Evolutionary conservation across 768 basidiomycete genomes (phyloP).

Genomic region (Paxillus involutus): DNA sequence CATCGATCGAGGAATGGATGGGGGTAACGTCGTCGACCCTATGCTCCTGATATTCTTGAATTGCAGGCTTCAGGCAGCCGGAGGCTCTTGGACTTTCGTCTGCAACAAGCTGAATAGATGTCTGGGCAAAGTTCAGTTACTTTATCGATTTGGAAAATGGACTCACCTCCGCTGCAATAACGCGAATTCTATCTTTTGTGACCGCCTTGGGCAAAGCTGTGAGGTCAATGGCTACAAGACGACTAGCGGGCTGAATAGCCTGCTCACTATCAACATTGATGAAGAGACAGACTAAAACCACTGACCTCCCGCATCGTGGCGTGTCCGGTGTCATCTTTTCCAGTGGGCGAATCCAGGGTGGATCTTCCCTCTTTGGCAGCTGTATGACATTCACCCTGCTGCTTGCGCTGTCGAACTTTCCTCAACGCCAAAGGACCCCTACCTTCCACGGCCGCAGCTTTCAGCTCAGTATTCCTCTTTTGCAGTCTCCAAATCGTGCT

Average conservation of each 20-base stretch:
- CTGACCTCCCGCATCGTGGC: constrained; percentile 1
- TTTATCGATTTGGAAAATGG: not conserved
- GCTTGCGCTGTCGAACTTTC: not conserved
- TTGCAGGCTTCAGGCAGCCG: not conserved
- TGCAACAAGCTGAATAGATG: constrained; percentile 1
- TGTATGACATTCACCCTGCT: not conserved
- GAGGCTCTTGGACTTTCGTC: not conserved
- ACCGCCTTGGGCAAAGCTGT: not conserved
- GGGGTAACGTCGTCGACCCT: not conserved
- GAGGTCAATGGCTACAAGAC: not conserved
- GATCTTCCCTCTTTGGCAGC: not conserved
- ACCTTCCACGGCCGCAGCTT: not conserved
- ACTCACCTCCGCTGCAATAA: constrained; percentile 7
- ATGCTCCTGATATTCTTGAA: not conserved
- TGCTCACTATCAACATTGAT: constrained; percentile 2
- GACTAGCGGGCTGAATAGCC: not conserved
- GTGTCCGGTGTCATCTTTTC: not conserved
- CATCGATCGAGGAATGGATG: not conserved
- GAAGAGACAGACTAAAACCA: not conserved
- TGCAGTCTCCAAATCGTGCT: not conserved
- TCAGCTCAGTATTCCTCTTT: not conserved
- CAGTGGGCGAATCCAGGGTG: not conserved
- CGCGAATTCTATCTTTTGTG: not conserved
- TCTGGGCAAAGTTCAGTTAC: not conserved
- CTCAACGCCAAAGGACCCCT: not conserved